Percentiles rank a stretch among this genome's conserved stretches.
Conservation (phyloP, 169 alveolate species). For the Cystoisospora suis region DNA sequence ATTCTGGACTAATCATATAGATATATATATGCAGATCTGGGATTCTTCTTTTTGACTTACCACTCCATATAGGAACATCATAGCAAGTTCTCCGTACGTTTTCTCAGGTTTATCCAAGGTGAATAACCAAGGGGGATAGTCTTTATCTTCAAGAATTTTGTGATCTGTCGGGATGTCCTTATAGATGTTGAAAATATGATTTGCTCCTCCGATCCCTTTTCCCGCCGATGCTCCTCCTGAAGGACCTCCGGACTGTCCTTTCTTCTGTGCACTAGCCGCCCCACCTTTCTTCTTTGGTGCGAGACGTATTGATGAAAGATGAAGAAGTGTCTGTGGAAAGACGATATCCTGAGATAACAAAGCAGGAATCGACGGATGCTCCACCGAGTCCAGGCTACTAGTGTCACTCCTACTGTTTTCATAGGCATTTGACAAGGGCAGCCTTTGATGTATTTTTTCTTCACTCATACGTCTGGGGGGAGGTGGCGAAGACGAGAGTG, state of each 20-base stretch:
- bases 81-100: conserved; percentile 50
- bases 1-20: no score
- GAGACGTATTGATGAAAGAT: background rate
- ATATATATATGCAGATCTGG: no score
- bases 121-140: conserved; percentile 55
- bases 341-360: no score
- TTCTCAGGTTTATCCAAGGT: background rate
- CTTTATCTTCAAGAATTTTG: conserved; percentile 11
- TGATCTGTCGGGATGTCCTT: conserved; percentile 40
- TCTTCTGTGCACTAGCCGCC: background rate
- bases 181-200: conserved; percentile 50
- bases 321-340: background rate
- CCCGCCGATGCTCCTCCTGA: conserved; percentile 11
- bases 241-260: background rate
- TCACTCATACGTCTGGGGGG: no score
- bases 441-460: no score
- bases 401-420: no score
- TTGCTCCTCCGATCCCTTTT: background rate
- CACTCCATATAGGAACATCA: conserved; percentile 43
- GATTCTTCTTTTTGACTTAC: background rate
- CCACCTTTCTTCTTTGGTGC: background rate
- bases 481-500: no score
- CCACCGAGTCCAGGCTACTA: no score
- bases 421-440: no score
- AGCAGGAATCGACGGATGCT: no score